Evolutionary conservation across 106 monocot species (phyloP), one percentile per base, ranked within the genome.

Genomic region (Phalaenopsis equestris): DNA sequence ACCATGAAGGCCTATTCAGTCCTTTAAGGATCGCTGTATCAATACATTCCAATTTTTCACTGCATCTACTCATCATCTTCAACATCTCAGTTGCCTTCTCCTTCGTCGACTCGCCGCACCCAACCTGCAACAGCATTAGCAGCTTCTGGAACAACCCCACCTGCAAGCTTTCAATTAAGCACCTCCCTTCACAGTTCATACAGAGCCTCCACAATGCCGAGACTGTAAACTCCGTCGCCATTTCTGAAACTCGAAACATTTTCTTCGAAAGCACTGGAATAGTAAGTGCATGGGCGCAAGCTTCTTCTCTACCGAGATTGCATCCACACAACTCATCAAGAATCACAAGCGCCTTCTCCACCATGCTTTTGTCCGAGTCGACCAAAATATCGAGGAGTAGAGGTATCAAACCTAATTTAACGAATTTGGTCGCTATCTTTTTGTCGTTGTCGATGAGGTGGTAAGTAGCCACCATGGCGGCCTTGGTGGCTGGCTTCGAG

Each of bases 121-220:
- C 94, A 0, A 88, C 83, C 77, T 91, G 91, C 74, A 94, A 52
- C 61, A 91, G 84, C 67, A 94, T 76, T 81, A 94, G 38, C 47
- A 90, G 64, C 86, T 93, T 93, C 89, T 91, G 91, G 56, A 93
- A 88, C 8, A 86, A 89, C 6, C 94, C 94, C 6, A 88, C 86
- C 57, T 84, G 84, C 4, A 88, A 41, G 43, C 91, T 89, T 79
- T 89, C 89, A 30, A 8, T 77, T 78, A 79, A 41, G 52, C 81
- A 88, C 73, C 48, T 77, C 55, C 21, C 70, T 61, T 19, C 38
- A 46, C 45, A 41, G 19, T 75, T 76, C 83, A 78, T 82, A 72
- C 87, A 87, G 8, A 87, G 76, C 82, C 73, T 77, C 86, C 86
- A 86, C n/a, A 86, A 45, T 8, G 88, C 64, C 18, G 91, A 88